A percentile compares a stretch with the other conserved stretches of the same genome.
phyloP scores from a whole-genome alignment of 371 early-diverging fungal genomes.

The Phascolomyces articulosus region DNA sequence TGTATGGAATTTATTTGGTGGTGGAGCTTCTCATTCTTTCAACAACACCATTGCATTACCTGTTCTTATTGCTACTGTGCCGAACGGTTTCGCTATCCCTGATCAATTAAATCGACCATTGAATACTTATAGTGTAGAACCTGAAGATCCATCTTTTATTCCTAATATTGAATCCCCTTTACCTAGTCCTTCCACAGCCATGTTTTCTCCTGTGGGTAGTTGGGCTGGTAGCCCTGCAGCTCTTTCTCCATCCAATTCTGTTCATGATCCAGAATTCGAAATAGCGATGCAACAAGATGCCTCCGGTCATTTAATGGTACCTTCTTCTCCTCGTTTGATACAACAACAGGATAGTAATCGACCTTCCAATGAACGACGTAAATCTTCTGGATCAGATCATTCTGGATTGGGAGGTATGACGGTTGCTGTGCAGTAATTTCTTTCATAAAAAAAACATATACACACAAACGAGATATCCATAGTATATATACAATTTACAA shows the following conservation, averaged over 20 bases:
- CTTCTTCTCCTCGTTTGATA: slow-evolving; percentile 18
- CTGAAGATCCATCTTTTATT: slow-evolving; percentile 33
- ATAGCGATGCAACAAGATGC: slow-evolving; percentile 25
- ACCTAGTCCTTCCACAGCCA: slow-evolving; percentile 30
- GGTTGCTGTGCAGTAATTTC: slow-evolving; percentile 6
- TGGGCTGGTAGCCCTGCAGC: slow-evolving; percentile 37
- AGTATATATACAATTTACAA: too few species aligned
- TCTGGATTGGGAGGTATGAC: slow-evolving; percentile 7
- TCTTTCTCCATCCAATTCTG: slow-evolving; percentile 12
- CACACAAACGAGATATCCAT: too few species aligned
- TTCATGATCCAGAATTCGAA: slow-evolving; percentile 11
- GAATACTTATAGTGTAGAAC: slow-evolving; percentile 13
- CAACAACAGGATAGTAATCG: background rate
- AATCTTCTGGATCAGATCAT: slow-evolving; percentile 2
- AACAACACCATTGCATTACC: slow-evolving; percentile 19
- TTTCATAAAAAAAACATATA: background rate
- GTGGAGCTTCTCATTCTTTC: background rate
- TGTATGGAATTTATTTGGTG: slow-evolving; percentile 2
- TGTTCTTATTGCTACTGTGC: slow-evolving; percentile 21
- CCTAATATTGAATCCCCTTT: slow-evolving; percentile 39
- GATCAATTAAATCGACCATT: slow-evolving; percentile 17
- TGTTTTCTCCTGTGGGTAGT: slow-evolving; percentile 30
- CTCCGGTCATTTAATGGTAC: slow-evolving; percentile 43
- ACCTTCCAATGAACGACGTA: slow-evolving; percentile 6
- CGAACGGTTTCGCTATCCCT: slow-evolving; percentile 15